A percentile compares a stretch with the other conserved stretches of the same genome.
These are phyloP conservation scores for Sporothrix humicola DNA, from an alignment of 2,329 filamentous ascomycete species.

Conservation along the genomic window DNA sequence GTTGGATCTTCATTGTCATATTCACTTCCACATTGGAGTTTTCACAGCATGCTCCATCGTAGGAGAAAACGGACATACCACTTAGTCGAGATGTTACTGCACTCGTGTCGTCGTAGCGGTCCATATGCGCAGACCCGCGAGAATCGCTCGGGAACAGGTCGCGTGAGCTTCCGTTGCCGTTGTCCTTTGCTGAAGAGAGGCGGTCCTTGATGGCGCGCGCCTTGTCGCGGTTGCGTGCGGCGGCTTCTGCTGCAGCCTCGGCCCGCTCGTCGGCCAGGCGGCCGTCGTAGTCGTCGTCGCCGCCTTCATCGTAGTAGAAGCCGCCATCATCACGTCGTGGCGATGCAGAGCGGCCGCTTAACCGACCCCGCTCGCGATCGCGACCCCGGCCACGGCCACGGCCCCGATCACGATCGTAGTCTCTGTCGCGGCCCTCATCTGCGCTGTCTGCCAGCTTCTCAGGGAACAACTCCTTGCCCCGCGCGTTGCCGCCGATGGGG, in stretches of 20 bases:
- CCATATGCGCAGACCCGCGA: conserved; percentile 45
- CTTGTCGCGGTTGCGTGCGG: conserved; percentile 50
- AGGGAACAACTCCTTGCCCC: conserved; percentile 35
- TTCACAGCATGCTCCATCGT: conserved; percentile 19
- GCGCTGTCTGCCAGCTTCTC: conserved; percentile 20
- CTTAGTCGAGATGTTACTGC: conserved; percentile 39
- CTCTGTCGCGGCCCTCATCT: conserved; percentile 33
- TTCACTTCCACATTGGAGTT: background rate
- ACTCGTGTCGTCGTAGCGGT: conserved; percentile 43
- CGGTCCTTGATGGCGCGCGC: conserved; percentile 55
- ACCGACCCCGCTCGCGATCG: conserved; percentile 40
- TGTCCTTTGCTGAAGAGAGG: conserved; percentile 47
- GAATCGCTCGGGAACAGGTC: conserved; percentile 61
- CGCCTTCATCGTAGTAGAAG: conserved; percentile 45
- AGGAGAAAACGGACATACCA: conserved; percentile 39
- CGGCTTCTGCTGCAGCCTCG: conserved; percentile 34
- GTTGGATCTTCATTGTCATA: background rate
- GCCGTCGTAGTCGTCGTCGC: conserved; percentile 41
- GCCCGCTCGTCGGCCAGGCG: conserved; percentile 40
- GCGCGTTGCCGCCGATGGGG: conserved; percentile 45
- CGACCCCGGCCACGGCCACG: conserved; percentile 44
- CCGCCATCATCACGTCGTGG: conserved; percentile 53
- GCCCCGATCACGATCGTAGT: conserved; percentile 43
- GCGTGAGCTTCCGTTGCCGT: conserved; percentile 44
- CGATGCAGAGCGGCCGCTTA: conserved; percentile 59